Conservation (phyloP, 805 yeast species). For the Suhomyces tanzawaensis region DNA sequence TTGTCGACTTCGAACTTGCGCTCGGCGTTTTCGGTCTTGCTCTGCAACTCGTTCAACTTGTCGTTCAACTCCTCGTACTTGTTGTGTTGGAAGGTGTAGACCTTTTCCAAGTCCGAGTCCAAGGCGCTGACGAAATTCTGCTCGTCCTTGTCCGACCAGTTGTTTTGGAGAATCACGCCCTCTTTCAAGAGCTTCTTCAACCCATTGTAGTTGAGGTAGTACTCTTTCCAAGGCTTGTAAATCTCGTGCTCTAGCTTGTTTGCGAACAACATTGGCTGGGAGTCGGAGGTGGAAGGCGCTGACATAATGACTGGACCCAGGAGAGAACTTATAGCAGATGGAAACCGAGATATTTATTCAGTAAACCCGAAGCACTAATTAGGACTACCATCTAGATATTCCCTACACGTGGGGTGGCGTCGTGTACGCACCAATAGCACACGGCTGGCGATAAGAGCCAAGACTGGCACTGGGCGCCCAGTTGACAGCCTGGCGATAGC, state of each 20-base stretch:
- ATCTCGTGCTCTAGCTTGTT: conserved; percentile 77
- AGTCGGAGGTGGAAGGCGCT: conserved; percentile 4
- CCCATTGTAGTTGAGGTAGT: conserved; percentile 63
- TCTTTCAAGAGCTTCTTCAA: conserved; percentile 71
- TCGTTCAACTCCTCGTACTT: conserved; percentile 69
- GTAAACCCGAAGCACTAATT: background rate
- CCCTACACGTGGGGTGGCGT: background rate
- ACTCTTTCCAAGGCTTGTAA: conserved; percentile 83
- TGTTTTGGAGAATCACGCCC: conserved; percentile 46
- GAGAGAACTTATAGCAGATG: background rate
- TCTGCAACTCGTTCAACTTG: conserved; percentile 63
- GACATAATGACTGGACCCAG: too few species aligned
- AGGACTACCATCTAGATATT: too few species aligned
- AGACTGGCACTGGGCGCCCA: too few species aligned
- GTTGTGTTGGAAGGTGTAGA: conserved; percentile 65
- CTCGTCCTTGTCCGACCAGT: conserved; percentile 74
- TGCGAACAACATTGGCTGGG: conserved; percentile 72
- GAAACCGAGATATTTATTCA: background rate
- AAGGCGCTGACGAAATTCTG: conserved; percentile 61
- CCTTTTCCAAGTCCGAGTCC: conserved; percentile 73
- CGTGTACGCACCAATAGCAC: background rate
- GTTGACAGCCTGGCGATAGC: too few species aligned
- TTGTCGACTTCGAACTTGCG: conserved; percentile 51
- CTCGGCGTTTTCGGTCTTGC: conserved; percentile 41
- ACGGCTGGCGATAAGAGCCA: too few species aligned